A percentile compares a stretch with the other conserved stretches of the same genome.
Evolutionary conservation across 2,329 filamentous ascomycete species (phyloP).

Genomic region (Talaromyces sp.): DNA sequence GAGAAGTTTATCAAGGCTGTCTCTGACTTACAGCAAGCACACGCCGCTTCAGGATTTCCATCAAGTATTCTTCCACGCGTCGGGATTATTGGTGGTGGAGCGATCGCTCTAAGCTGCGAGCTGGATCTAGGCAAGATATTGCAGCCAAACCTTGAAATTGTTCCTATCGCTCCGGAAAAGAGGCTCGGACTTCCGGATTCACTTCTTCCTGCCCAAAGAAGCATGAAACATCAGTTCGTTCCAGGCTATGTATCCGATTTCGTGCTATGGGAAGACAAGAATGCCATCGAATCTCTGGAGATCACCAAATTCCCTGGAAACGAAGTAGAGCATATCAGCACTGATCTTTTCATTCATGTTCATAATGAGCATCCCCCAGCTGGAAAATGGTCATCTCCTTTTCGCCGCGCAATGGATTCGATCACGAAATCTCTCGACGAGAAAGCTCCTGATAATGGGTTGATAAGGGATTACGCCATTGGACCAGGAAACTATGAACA

Average conservation of each 20-base stretch:
- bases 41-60: background rate
- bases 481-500: background rate
- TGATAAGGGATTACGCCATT: background rate
- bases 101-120: background rate
- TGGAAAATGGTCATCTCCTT: background rate
- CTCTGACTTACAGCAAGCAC: background rate
- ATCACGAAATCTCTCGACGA: background rate
- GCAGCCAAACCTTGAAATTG: background rate
- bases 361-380: background rate
- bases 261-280: background rate
- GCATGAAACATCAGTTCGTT: background rate
- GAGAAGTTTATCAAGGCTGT: background rate
- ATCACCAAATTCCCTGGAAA: background rate
- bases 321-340: background rate
- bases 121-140: background rate
- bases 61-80: background rate
- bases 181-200: background rate
- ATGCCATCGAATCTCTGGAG: background rate
- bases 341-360: background rate
- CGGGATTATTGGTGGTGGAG: background rate
- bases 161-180: background rate
- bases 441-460: background rate
- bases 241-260: background rate
- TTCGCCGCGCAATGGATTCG: background rate
- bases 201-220: background rate